phyloP scores from a whole-genome alignment of 2,329 filamentous ascomycete species.

The Alternaria gansuensis region DNA sequence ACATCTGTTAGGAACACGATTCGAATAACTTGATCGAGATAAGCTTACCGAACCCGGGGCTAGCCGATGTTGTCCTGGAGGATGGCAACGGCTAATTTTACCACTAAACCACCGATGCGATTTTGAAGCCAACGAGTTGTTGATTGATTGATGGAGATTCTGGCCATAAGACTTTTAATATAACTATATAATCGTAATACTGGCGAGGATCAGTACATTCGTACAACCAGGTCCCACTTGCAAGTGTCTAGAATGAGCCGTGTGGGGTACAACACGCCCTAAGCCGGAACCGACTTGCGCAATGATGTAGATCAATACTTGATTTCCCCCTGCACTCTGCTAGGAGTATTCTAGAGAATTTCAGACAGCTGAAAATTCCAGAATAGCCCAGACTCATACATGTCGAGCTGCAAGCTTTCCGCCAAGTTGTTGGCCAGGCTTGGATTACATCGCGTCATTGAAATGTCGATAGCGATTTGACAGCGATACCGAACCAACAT shows the following conservation, averaged over 20 bases:
- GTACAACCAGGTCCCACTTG: too few species aligned
- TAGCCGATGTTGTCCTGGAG: conserved; percentile 27
- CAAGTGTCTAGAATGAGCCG: too few species aligned
- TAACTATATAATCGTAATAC: not conserved
- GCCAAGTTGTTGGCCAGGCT: not conserved
- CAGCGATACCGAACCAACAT: not conserved
- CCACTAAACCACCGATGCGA: conserved; percentile 41
- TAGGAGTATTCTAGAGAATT: not conserved
- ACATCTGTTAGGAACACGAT: too few species aligned
- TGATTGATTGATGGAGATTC: not conserved
- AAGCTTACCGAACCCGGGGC: conserved; percentile 32
- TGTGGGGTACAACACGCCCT: not conserved
- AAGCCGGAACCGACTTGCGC: not conserved
- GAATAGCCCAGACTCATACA: not conserved
- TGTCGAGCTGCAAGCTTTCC: not conserved
- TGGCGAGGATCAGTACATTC: too few species aligned
- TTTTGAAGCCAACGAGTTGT: not conserved
- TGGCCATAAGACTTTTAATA: fast-evolving
- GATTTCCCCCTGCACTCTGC: not conserved
- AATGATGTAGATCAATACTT: not conserved
- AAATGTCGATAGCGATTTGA: not conserved
- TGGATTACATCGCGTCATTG: not conserved
- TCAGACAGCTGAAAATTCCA: not conserved
- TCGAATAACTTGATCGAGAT: too few species aligned
- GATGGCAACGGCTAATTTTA: conserved; percentile 42